Conservation (phyloP, 345 rosid species). For the Heritiera fomes region DNA sequence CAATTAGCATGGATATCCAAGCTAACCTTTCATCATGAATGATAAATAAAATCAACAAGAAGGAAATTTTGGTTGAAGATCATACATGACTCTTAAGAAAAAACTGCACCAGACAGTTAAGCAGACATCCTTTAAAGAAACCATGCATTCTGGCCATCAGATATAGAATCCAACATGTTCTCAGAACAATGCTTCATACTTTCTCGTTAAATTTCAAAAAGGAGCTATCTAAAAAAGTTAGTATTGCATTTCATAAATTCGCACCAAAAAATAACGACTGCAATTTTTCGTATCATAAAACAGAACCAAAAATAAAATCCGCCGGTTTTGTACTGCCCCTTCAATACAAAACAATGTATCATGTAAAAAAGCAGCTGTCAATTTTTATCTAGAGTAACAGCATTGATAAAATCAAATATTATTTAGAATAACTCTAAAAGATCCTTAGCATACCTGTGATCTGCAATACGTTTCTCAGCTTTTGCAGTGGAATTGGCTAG, state of each 20-base stretch:
- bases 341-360: background rate
- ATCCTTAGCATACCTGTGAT: slow-evolving; percentile 9
- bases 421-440: background rate
- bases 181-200: slow-evolving; percentile 4
- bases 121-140: background rate
- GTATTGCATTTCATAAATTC: background rate
- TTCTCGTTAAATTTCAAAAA: background rate
- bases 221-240: background rate
- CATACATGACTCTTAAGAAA: slow-evolving; percentile 6
- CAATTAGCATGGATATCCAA: background rate
- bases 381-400: background rate
- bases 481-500: background rate
- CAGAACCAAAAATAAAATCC: background rate
- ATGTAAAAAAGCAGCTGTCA: background rate
- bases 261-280: background rate
- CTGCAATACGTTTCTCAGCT: background rate
- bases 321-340: too few relatives aligned
- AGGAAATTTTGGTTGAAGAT: background rate
- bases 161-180: too few relatives aligned
- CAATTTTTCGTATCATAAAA: background rate
- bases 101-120: background rate
- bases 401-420: slow-evolving; percentile 2
- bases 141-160: background rate
- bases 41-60: background rate
- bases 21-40: slow-evolving; percentile 11